Conservation (phyloP, 495 filamentous ascomycete genomes). For the Aspergillus nidulans region DNA sequence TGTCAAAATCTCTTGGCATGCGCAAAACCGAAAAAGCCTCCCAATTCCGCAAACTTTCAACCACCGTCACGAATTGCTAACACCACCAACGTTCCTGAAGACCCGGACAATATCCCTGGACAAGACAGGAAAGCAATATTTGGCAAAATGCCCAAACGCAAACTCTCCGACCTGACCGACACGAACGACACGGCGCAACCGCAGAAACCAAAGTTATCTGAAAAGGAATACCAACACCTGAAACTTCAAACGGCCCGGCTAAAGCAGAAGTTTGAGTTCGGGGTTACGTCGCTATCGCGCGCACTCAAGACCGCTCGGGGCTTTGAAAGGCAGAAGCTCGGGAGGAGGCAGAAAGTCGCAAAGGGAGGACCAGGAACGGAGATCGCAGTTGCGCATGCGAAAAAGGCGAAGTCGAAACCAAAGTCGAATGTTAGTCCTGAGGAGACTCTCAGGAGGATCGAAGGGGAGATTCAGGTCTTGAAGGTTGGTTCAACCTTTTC, state of each 20-base stretch:
- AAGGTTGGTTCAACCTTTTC: slow-evolving; percentile 50
- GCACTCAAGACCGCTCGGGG: slow-evolving; percentile 77
- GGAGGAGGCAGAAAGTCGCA: slow-evolving; percentile 67
- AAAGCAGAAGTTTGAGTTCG: slow-evolving; percentile 52
- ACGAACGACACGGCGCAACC: slow-evolving; percentile 4
- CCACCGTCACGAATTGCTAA: not conserved
- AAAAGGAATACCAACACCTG: slow-evolving; percentile 13
- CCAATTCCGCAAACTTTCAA: not conserved
- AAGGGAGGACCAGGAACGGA: slow-evolving; percentile 37
- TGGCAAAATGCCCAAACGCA: slow-evolving; percentile 46
- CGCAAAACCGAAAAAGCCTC: slow-evolving; percentile 1
- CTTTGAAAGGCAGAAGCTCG: slow-evolving; percentile 85
- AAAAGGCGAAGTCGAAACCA: not conserved
- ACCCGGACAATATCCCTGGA: not conserved
- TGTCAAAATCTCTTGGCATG: slow-evolving; percentile 6
- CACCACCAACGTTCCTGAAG: not conserved
- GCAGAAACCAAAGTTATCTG: slow-evolving; percentile 7
- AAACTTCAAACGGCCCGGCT: slow-evolving; percentile 38
- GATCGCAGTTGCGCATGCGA: not conserved
- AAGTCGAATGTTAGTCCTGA: not conserved
- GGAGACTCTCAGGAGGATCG: slow-evolving; percentile 49
- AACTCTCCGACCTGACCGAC: slow-evolving; percentile 32
- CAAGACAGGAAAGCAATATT: not conserved
- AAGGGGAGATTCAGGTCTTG: slow-evolving; percentile 67
- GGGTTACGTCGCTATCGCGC: slow-evolving; percentile 56